Evolutionary conservation across 148 eudicot genomes (phyloP), one percentile per base, ranked within the genome.

Genomic region (Cornus suecica): DNA sequence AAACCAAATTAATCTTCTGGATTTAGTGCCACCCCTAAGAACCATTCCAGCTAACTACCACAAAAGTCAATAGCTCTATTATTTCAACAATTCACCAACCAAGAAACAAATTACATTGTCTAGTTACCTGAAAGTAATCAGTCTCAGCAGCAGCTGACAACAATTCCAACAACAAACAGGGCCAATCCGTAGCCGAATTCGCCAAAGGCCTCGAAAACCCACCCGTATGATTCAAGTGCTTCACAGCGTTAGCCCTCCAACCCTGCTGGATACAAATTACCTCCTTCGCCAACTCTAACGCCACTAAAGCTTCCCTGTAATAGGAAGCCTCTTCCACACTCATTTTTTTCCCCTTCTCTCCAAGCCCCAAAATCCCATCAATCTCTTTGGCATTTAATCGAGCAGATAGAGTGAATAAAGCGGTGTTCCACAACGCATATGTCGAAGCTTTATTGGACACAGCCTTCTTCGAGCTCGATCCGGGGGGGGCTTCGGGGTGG

Each of bases 181-280:
- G 97, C 97, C 97, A 94, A 82, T 94, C 97, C 60, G 96, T 94
- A 70, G 97, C 96, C 4, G 92, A 88, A 87, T 81, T 80, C 18
- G 90, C 91, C 76, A 94, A 81, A 65, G 84, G 77, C 76, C 94
- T 83, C 65, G 98, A 94, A 80, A 94, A 90, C 63, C 92, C 88
- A 41, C 96, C 92, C 8, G 83, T 87, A 45, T 51, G 66, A 81
- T 92, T 94, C 92, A 94, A 84, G 74, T 89, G 80, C 80, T 72
- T 79, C 78, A 89, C 72, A 14, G 98, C 97, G 84, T 83, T 84
- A 62, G 74, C 84, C 72, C 97, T 90, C 97, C 92, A 90, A 31
- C 83, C 85, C 58, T 89, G 91, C 76, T 94, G 97, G 69, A 92
- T 81, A 69, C 81, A 71, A 66, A 94, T 85, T 54, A 94, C 96